Evolutionary conservation across 1,284 basidiomycete genomes (phyloP), one percentile per base, ranked within the genome.

Genomic region (Vanrija humicola): DNA sequence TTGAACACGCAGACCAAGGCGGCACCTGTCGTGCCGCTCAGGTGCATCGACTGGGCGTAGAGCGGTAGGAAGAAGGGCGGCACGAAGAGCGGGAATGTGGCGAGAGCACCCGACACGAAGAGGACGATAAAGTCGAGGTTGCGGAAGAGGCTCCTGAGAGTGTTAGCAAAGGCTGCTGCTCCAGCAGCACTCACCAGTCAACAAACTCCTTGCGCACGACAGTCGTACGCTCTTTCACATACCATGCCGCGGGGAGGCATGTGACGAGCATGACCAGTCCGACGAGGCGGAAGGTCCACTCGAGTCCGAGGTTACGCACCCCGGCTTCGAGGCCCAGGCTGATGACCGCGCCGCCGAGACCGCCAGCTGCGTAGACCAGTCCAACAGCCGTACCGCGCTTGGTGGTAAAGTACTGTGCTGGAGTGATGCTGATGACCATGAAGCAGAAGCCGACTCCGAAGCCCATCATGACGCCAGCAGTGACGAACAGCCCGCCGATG

Each of bases 51-150:
- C 28, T 61, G 58, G 9, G 70, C 72, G 56, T 71, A 76, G 5
- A 74, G 63, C 1, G 74, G 74, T 6, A 76, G 62, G 57, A 73
- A 68, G 64, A 75, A 75, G 23, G 74, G 70, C 9, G 74, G 70
- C 3, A 76, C 72, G 52, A 75, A 67, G 18, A 76, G 63, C 1
- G 72, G 68, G 50, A 76, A 76, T 3, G 69, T 70, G 3, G 56
- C 70, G 7, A 75, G 49, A 4, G 67, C 70, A 5, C 68, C 70
- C 0, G 67, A 62, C 12, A 66, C 28, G 43, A 74, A 66, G 48
- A 75, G 55, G 25, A 70, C 55, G 25, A 63, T 59, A 58, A 74
- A 76, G 14, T 67, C 65, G 19, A 58, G 43, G 25, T 69, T 60
- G 29, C 57, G 59, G 60, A 74, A 74, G 6, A 68, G 53, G 3